Evolutionary conservation across 306 rosid species (phyloP), one percentile per base, ranked within the genome.

Genomic region (Glycine tomentella): DNA sequence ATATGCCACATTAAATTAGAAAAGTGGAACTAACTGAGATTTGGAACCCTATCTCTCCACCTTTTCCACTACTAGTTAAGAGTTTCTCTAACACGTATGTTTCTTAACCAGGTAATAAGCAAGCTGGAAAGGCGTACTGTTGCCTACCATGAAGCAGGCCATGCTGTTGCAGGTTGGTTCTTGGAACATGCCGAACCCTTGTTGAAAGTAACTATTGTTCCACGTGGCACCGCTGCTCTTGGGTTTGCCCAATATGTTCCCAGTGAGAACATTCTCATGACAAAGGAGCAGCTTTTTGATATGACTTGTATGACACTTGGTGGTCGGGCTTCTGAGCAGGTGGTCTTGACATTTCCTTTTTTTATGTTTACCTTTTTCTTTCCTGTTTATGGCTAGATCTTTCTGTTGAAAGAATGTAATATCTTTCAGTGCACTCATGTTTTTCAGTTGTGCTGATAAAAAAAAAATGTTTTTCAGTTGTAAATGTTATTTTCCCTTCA

Each of bases 321-420:
- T 62, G 99, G 99, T 45, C 92, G 98, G 65, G 99, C 99, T 63
- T 88, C 99, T 13, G 99, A 95, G 86, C 93, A 95, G 99, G 99
- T 95, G 75, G 50, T 82, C 67, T 73, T 20, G 53, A 8, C 48
- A 25, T 77, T 45, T 56, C 42, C 31, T 15, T 81, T 5, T 38
- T 4, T 38, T 38, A 4, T 25, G 31, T 25, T 25, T 25, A 38
- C 44, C 44, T 38, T 38, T 38, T 38, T 38, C 44, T 6, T 16
- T 10, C 15, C 9, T 44, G 36, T 49, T 34, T 50, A 65, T 2
- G 20, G 12, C 25, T 76, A 25, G 31, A 25, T 25, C 31, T 71
- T 80, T 48, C 66, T 58, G 20, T 55, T 31, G n/a, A 42, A 79
- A 69, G 49, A 73, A 42, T 40, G 46, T 40, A 33, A 75, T 14